Evolutionary conservation across 306 rosid genomes (phyloP), one percentile per base, ranked within the genome.

Genomic region (Castanopsis chinensis): DNA sequence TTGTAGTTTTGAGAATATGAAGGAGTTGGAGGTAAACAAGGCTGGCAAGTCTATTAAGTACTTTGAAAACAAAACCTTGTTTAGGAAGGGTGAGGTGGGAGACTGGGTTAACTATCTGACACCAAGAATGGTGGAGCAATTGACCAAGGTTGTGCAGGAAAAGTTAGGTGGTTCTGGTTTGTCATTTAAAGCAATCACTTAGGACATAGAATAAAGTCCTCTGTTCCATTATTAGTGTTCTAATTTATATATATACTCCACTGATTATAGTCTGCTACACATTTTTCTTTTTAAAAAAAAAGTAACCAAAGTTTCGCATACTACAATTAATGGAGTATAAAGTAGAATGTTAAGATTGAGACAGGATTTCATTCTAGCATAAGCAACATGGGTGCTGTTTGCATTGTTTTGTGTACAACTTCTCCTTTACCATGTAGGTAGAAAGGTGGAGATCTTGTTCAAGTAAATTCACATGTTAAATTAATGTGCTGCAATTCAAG

Each of bases 11-110:
- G 74, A 83, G 68, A 87, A 51, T 17, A 68, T 86, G 84, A 91
- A 87, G 80, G 85, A 81, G 0, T 72, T 83, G 81, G 88, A 89
- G 43, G 81, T 77, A 0, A 91, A 91, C 51, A 87, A 77, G 35
- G 68, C 1, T 8, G 90, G 90, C 7, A 58, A 4, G 8, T 74
- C 83, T 15, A 81, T 49, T 1, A 58, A 23, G 83, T 64, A 77
- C 19, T 72, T 89, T 65, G 89, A 84, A 78, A 87, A 81, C 21
- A 91, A 79, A 69, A 13, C 57, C 60, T 79, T 81, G 54, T 91
- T 87, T 73, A 59, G 96, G 33, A 89, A 87, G 67, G 96, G 75
- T n/a, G 85, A 87, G 81, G 75, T 87, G 10, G 93, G 93, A 3
- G 91, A 91, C 23, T 87, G 89, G 90, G 73, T 81, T 1, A 91